Evolutionary conservation across 2,329 filamentous ascomycete genomes (phyloP), one percentile per base, ranked within the genome.

Genomic region (Alternaria longipes): DNA sequence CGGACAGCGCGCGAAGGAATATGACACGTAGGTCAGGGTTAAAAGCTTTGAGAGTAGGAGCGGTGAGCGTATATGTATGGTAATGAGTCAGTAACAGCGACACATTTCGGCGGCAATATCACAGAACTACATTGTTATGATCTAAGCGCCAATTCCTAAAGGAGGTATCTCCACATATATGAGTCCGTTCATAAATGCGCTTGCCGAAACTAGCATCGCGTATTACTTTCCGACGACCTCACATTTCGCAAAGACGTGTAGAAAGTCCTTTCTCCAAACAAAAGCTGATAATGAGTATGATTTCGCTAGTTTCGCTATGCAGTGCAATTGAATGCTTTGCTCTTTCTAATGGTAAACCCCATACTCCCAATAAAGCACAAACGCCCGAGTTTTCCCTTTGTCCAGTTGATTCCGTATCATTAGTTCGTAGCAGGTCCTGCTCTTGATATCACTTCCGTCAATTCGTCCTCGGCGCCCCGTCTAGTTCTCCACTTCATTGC

Each of bases 261-360:
- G 9, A 22, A 20, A 14, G 18, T 22, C 18, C 5, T 11, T n/a
- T 30, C 6, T 18, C 20, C 40, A 14, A 42, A 20, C 18, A 52
- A 30, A 26, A 52, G 50, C 22, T 41, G 30, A 41, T 16, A 41
- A 52, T 41, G 36, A 52, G 34, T 41, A 41, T 52, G 50, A 52
- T 52, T 52, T 52, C 50, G 49, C 49, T 52, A 24, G 46, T 50
- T 50, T 50, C 46, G 46, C 46, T 50, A 50, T 50, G 46, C 46
- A 50, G 50, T 52, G 50, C 50, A 52, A 52, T 20, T 41, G 50
- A 52, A 52, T 52, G 50, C 50, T 50, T 52, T 52, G 50, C 50
- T 41, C 34, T 52, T 41, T 52, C 46, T 50, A 50, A 26, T 41
- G 26, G 36, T 52, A 9, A 5, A 52, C 50, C 50, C 30, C 32